phyloP scores from a whole-genome alignment of 805 yeast species.

The Hanseniaspora guilliermondii region DNA sequence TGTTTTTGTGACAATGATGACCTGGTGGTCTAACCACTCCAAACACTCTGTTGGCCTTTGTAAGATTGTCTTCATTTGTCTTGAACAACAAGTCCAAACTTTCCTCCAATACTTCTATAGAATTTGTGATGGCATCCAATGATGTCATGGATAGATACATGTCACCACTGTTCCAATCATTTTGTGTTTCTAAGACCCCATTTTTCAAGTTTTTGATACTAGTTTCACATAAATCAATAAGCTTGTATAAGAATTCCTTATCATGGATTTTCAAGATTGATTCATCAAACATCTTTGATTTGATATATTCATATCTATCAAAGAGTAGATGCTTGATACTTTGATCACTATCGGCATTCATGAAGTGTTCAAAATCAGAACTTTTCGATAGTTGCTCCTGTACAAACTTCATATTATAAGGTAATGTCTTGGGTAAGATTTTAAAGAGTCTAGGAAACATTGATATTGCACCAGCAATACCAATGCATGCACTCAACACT shows the following conservation, averaged over 20 bases:
- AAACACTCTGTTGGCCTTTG: conserved; percentile 37
- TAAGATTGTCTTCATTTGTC: neutral
- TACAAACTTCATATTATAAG: conserved; percentile 7
- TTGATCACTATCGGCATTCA: neutral
- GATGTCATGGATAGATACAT: conserved; percentile 60
- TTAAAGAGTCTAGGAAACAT: conserved; percentile 49
- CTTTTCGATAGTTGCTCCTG: neutral
- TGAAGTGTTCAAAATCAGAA: neutral
- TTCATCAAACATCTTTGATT: conserved; percentile 16
- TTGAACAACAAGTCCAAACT: conserved; percentile 46
- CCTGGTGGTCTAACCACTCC: conserved; percentile 74
- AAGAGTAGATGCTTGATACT: neutral
- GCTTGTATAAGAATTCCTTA: conserved; percentile 50
- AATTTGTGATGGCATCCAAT: conserved; percentile 60
- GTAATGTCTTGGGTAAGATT: conserved; percentile 2
- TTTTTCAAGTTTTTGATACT: conserved; percentile 42
- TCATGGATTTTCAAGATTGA: conserved; percentile 68
- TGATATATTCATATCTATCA: conserved; percentile 1
- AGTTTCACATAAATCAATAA: conserved; percentile 45
- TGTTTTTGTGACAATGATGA: conserved; percentile 70
- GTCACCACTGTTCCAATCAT: conserved; percentile 72
- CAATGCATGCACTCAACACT: conserved; percentile 61
- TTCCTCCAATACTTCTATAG: conserved; percentile 60
- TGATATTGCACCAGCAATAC: conserved; percentile 62
- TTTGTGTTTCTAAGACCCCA: conserved; percentile 61